Percentiles rank a stretch among this genome's conserved stretches.
These are phyloP conservation scores for Penstemon barbatus DNA, from an alignment of 257 asterid species.

Conservation along the genomic window DNA sequence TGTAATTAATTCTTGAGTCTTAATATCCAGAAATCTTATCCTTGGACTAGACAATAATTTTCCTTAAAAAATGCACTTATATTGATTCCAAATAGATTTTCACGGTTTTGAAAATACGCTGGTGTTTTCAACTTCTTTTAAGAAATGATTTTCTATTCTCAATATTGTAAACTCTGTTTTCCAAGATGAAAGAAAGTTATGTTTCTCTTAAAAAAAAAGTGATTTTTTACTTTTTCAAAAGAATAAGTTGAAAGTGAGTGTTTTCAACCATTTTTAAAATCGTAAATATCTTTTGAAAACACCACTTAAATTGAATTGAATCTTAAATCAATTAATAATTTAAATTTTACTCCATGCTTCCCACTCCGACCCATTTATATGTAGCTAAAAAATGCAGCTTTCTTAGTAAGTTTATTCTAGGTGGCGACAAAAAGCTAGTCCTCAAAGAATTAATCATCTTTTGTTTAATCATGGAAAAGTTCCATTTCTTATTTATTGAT, in stretches of 20 bases:
- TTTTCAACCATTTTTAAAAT: neutral
- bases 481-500: constrained; percentile 36
- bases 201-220: constrained; percentile 24
- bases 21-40: no score
- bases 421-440: constrained; percentile 48
- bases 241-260: neutral
- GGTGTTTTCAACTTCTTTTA: no score
- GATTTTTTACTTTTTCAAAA: constrained; percentile 22
- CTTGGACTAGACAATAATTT: no score
- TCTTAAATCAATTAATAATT: neutral
- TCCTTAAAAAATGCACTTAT: no score
- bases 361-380: constrained; percentile 9
- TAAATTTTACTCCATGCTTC: neutral
- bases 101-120: no score
- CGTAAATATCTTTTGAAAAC: neutral
- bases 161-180: no score
- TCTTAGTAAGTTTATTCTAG: constrained; percentile 34
- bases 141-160: no score
- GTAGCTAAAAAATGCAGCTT: constrained; percentile 30
- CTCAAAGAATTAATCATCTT: constrained; percentile 26
- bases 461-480: constrained; percentile 44
- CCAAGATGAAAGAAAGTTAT: no score
- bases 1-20: no score
- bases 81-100: no score
- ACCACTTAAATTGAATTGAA: neutral